phyloP scores from a whole-genome alignment of 495 filamentous ascomycete species.

The Hypoxylon perforatum region DNA sequence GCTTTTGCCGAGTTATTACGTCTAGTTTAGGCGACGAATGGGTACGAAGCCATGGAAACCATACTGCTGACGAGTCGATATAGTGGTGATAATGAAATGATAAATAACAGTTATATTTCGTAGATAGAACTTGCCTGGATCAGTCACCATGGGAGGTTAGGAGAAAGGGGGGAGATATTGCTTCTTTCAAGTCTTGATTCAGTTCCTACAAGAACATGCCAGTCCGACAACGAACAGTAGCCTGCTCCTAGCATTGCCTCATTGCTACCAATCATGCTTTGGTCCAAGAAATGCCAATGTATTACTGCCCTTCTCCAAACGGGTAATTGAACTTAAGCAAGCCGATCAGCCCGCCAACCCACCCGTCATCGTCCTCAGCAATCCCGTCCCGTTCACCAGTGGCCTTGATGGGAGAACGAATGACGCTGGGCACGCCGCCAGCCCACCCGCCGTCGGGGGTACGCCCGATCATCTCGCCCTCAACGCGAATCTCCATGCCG shows the following conservation, averaged over 20 bases:
- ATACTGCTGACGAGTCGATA: too few relatives aligned
- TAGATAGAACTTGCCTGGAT: too few relatives aligned
- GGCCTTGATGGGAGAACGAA: constrained; percentile 58
- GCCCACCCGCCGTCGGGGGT: constrained; percentile 60
- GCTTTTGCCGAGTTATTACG: too few relatives aligned
- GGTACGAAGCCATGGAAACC: too few relatives aligned
- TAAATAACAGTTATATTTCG: too few relatives aligned
- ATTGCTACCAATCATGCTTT: not conserved
- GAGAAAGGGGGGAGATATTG: not conserved
- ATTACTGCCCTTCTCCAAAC: constrained; percentile 74
- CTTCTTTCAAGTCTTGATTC: not conserved
- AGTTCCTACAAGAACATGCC: not conserved
- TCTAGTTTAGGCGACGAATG: too few relatives aligned
- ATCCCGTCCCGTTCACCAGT: constrained; percentile 54
- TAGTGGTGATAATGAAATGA: too few relatives aligned
- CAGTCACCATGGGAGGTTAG: not conserved
- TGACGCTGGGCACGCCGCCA: constrained; percentile 78
- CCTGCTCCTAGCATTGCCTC: not conserved
- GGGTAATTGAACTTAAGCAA: constrained; percentile 98
- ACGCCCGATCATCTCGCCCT: constrained; percentile 78
- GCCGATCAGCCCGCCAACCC: constrained; percentile 96
- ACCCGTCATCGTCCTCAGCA: constrained; percentile 82
- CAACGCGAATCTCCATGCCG: constrained; percentile 89
- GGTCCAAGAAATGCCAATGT: not conserved
- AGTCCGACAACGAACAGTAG: not conserved